Evolutionary conservation across 495 filamentous ascomycete genomes (phyloP), one percentile per base, ranked within the genome.

Genomic region (Xylona heveae): DNA sequence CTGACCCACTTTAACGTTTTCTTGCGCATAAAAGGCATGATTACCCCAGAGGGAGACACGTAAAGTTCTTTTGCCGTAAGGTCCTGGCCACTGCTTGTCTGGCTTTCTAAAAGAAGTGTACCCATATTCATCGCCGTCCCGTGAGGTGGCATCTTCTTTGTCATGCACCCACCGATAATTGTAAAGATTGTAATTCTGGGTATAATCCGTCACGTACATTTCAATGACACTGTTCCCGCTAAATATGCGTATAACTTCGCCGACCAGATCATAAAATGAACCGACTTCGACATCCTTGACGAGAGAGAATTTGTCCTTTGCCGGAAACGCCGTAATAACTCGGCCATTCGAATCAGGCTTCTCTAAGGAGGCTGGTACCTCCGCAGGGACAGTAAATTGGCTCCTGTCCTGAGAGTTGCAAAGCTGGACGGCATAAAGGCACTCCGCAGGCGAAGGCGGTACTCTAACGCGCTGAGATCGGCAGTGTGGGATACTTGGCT

Each of bases 161-260:
- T 49, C 44, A 7, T 45, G 40, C 13, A 47, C 52, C 38, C 58
- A 62, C 14, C 53, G 56, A 30, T 72, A 68, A 20, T 70, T 50
- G 27, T 59, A 67, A 14, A 95, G 65, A 19, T 42, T 35, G 0
- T 50, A 41, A 37, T 90, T 76, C 16, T 61, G 46, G 6, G 84
- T 91, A 50, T 91, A 97, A 48, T 97, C 88, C 0, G 79, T 83
- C 12, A 93, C 46, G 49, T 84, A 82, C 0, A 97, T 26, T 1
- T 74, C 67, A 13, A 63, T 46, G 33, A 48, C 63, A 12, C 58
- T 56, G 18, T 47, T 50, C 19, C 51, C 46, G 29, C 49, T 52
- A 28, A 66, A 73, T 0, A 68, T 59, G 39, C 68, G 78, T 27
- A 81, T 59, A 3, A 93, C 69, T 45, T 84, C 63, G n/a, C 69